Evolutionary conservation across 352 stramenopile species (phyloP).

Genomic region (Chrysophaeum taylorii): DNA sequence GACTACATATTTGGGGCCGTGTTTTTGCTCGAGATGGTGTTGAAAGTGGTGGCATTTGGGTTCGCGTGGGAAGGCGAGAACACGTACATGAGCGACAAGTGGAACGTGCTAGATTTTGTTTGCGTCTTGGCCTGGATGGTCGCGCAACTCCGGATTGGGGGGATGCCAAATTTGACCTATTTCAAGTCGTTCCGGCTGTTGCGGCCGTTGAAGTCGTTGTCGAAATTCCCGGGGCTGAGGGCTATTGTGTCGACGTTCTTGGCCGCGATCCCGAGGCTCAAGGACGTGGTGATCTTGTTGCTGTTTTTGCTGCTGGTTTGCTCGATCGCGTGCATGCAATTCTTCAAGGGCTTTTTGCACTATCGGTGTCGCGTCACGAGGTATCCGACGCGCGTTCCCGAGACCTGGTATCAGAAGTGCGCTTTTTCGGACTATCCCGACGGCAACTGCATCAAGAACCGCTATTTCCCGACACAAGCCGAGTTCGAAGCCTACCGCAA

Average conservation of each 20-base stretch:
- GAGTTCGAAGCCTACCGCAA: constrained; percentile 2
- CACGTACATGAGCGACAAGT: constrained; percentile 63
- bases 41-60: constrained; percentile 72
- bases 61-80: constrained; percentile 47
- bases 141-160: background rate
- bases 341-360: constrained; percentile 37
- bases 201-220: constrained; percentile 17
- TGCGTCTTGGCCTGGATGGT: background rate
- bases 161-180: too few relatives aligned
- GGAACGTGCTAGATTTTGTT: constrained; percentile 73
- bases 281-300: too few relatives aligned
- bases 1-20: constrained; percentile 24
- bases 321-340: constrained; percentile 34
- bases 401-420: constrained; percentile 3
- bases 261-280: background rate
- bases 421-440: background rate
- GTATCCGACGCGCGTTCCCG: constrained; percentile 6
- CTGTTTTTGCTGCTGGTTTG: constrained; percentile 36
- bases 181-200: constrained; percentile 17
- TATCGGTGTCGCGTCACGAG: constrained; percentile 24
- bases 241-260: constrained; percentile 69
- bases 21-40: constrained; percentile 70
- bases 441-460: background rate
- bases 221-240: constrained; percentile 61
- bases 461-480: background rate